A percentile compares a stretch with the other conserved stretches of the same genome.
phyloP scores from a whole-genome alignment of 345 rosid genomes.

The Bruguiera sexangula region DNA sequence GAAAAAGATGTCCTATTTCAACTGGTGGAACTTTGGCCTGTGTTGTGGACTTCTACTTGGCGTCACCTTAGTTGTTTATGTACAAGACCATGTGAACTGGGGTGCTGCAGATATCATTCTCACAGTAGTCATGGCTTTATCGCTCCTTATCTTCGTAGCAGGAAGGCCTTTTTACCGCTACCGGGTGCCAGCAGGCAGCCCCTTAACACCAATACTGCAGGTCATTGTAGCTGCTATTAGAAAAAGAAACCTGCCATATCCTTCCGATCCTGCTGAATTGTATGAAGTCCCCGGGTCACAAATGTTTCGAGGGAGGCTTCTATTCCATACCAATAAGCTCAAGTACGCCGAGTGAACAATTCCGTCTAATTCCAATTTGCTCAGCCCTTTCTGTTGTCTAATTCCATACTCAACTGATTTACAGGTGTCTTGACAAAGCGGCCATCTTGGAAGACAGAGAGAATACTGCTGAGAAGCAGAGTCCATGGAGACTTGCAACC shows the following conservation, averaged over 20 bases:
- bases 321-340: slow-evolving; percentile 63
- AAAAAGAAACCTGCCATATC: slow-evolving; percentile 65
- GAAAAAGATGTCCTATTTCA: slow-evolving; percentile 88
- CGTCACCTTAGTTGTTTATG: slow-evolving; percentile 64
- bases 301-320: slow-evolving; percentile 46
- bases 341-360: slow-evolving; percentile 41
- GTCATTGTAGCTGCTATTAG: slow-evolving; percentile 72
- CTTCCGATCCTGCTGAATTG: slow-evolving; percentile 46
- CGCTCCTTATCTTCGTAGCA: slow-evolving; percentile 52
- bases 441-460: slow-evolving; percentile 50
- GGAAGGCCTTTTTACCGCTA: slow-evolving; percentile 80
- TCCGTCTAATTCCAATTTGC: neutral
- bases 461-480: slow-evolving; percentile 37
- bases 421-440: slow-evolving; percentile 91
- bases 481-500: slow-evolving; percentile 74
- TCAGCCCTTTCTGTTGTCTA: neutral
- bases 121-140: slow-evolving; percentile 55
- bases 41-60: slow-evolving; percentile 72
- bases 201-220: slow-evolving; percentile 75
- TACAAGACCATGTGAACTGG: slow-evolving; percentile 83
- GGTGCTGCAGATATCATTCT: slow-evolving; percentile 70
- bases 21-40: slow-evolving; percentile 86
- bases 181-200: slow-evolving; percentile 65
- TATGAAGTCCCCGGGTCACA: slow-evolving; percentile 46
- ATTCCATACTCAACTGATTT: slow-evolving; percentile 1